These are phyloP conservation scores for Mercurialis annua DNA, from an alignment of 345 rosid species.

Conservation along the genomic window DNA sequence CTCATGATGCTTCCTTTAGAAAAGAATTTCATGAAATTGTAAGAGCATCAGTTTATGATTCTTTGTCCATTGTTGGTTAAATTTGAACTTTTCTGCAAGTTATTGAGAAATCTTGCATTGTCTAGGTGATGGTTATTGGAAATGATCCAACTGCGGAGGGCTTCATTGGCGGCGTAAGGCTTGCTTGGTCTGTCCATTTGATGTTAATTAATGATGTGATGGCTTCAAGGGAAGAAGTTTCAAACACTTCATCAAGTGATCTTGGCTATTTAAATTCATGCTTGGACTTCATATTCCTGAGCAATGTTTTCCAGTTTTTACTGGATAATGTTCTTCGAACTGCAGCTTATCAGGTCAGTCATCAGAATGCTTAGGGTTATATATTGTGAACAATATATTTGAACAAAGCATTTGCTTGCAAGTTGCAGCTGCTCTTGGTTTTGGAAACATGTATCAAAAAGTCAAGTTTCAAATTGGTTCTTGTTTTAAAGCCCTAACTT, in stretches of 20 bases:
- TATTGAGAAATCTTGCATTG: slow-evolving; percentile 30
- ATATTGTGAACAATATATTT: neutral
- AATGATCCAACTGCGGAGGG: slow-evolving; percentile 60
- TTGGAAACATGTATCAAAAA: neutral
- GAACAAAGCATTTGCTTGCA: neutral
- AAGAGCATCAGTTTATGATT: slow-evolving; percentile 37
- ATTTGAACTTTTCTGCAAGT: slow-evolving; percentile 15
- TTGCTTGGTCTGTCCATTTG: slow-evolving; percentile 90
- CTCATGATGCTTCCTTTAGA: slow-evolving; percentile 74
- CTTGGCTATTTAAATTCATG: slow-evolving; percentile 59
- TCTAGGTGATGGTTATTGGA: slow-evolving; percentile 69
- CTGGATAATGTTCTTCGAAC: slow-evolving; percentile 76
- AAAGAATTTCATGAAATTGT: slow-evolving; percentile 86
- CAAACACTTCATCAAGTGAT: slow-evolving; percentile 56
- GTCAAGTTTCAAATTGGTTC: neutral
- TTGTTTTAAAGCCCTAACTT: too few relatives aligned
- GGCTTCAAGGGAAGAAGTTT: slow-evolving; percentile 50
- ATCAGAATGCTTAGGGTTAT: neutral
- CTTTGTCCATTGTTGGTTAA: slow-evolving; percentile 8
- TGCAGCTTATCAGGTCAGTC: slow-evolving; percentile 78
- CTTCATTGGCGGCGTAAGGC: slow-evolving; percentile 71
- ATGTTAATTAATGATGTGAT: slow-evolving; percentile 67
- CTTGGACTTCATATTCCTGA: slow-evolving; percentile 67
- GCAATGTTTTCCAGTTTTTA: slow-evolving; percentile 77
- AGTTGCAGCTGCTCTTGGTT: neutral